phyloP scores from a whole-genome alignment of 129 eudicot genomes.

The Erigeron canadensis region DNA sequence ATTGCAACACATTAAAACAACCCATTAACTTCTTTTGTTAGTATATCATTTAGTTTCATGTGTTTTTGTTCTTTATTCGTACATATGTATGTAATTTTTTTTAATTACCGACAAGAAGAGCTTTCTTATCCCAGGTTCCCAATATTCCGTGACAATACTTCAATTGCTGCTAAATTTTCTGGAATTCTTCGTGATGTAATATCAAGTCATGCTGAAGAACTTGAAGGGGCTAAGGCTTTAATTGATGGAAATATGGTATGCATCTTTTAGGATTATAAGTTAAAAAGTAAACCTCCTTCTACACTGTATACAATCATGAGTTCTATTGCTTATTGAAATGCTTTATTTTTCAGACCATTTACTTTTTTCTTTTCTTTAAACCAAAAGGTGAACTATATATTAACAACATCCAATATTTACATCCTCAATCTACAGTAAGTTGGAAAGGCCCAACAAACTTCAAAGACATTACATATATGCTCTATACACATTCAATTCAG shows the following conservation, averaged over 20 bases:
- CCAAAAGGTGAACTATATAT: no score
- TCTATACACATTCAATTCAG: no score
- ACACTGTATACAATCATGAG: neutral
- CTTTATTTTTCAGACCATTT: neutral
- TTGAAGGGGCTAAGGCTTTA: constrained; percentile 64
- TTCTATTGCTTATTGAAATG: neutral
- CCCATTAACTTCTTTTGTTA: neutral
- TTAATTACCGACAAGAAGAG: constrained; percentile 3
- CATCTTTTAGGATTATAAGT: constrained; percentile 11
- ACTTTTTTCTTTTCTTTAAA: no score
- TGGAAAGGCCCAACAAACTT: no score
- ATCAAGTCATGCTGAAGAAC: constrained; percentile 66
- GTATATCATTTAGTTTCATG: neutral
- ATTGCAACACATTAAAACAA: neutral
- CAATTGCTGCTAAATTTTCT: constrained; percentile 45
- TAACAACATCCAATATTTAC: no score
- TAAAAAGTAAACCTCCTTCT: neutral
- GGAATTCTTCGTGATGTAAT: constrained; percentile 66
- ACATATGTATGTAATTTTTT: neutral
- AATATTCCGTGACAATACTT: constrained; percentile 44
- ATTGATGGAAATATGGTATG: constrained; percentile 81
- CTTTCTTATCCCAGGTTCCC: constrained; percentile 59
- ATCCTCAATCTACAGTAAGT: no score
- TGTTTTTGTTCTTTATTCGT: neutral
- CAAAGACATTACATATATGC: no score